Evolutionary conservation across 2,329 filamentous ascomycete species (phyloP).

Genomic region (Pseudocercospora vitis): DNA sequence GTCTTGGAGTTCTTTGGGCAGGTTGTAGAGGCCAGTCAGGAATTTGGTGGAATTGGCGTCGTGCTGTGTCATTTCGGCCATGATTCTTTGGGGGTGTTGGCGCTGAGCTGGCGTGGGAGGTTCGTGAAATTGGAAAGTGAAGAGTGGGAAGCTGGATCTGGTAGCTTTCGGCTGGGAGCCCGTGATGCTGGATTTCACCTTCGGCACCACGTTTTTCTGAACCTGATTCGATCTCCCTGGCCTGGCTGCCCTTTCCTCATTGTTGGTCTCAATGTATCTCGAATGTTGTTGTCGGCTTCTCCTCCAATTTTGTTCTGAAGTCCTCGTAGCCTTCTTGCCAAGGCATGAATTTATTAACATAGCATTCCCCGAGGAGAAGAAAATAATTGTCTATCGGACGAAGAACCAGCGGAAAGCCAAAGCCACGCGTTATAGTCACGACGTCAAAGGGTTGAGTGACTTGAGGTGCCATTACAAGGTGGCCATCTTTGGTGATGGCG

Average conservation of each 20-base stretch:
- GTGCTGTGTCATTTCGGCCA: no score
- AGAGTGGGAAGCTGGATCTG: no score
- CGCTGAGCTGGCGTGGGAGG: no score
- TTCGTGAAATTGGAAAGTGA: no score
- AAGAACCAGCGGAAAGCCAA: not conserved
- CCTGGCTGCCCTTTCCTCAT: not conserved
- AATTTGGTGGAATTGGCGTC: no score
- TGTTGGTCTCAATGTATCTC: not conserved
- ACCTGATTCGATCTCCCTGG: no score
- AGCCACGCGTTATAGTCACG: not conserved
- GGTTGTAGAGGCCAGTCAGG: no score
- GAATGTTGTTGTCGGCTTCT: not conserved
- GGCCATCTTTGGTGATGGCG: not conserved
- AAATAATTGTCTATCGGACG: not conserved
- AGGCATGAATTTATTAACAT: not conserved
- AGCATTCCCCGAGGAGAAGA: conserved; percentile 2
- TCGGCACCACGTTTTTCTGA: no score
- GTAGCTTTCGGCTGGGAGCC: no score
- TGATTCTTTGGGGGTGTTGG: no score
- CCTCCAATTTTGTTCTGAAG: not conserved
- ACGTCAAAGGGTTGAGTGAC: not conserved
- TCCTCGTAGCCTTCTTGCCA: not conserved
- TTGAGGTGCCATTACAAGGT: not conserved
- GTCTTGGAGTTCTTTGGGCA: conserved; percentile 14
- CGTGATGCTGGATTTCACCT: no score